Base-by-base conservation (phyloP, 441 rosid genomes). In the Gossypium davidsonii region DNA sequence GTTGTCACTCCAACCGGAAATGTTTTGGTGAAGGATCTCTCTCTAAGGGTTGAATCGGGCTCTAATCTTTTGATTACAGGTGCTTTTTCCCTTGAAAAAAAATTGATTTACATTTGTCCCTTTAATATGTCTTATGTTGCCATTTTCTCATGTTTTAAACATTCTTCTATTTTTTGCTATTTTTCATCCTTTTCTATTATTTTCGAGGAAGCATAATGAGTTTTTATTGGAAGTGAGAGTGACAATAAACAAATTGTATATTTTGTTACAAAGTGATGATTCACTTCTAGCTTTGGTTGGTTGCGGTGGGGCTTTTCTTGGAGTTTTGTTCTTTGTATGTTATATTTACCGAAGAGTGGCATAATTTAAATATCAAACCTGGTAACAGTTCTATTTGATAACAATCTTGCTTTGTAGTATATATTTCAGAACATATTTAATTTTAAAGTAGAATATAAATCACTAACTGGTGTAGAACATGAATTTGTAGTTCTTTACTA, bases 11-110 rank as follows among this genome's bases (percentile, higher is more conserved):
- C 99, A 59, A 94, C 91, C 60, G 93, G 90, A 49, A 94, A 94
- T 84, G 87, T 91, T 78, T 86, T 94, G 89, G 98, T 96, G 80
- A 85, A 94, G 87, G 93, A 92, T 87, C 89, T 96, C 78, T 86
- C 85, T 75, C 89, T 96, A 78, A 90, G 81, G 85, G 91, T 96
- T 77, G 94, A 91, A 78, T 83, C 96, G 61, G 98, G 98, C 72
- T 94, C 97, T 73, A 96, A 96, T 87, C 92, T 96, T 72, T 82
- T 96, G 85, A 96, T 96, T 75, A 96, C 98, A 87, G 99, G 99
- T 96, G 82, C 56, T 18, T 74, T 48, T 79, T 71, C 25, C 64
- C 68, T 25, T 71, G 67, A 63, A 68, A 71, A 56, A 49, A 26
- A 6, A 67, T 31, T 21, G 60, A 26, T 67, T 75, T 21, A n/a